Evolutionary conservation across 495 filamentous ascomycete genomes (phyloP).

Genomic region (Penicillium angulare): DNA sequence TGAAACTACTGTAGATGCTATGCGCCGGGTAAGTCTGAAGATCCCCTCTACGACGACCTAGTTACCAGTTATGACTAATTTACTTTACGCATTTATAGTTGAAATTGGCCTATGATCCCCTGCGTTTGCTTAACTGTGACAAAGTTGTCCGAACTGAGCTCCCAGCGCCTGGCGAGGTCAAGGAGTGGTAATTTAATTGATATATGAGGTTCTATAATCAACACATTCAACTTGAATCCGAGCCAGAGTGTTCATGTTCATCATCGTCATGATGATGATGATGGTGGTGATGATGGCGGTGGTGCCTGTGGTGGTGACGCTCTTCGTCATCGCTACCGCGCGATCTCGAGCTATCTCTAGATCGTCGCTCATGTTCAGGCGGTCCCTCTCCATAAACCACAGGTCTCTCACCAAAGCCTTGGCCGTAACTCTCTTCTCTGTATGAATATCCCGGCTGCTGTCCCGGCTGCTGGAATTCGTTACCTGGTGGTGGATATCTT

Average conservation of each 20-base stretch:
- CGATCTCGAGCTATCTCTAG: slow-evolving; percentile 13
- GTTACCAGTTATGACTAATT: neutral
- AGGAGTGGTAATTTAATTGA: slow-evolving; percentile 33
- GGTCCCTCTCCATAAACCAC: slow-evolving; percentile 10
- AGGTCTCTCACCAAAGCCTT: slow-evolving; percentile 6
- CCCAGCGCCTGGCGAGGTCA: slow-evolving; percentile 37
- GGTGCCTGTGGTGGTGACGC: slow-evolving; percentile 25
- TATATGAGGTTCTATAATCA: neutral
- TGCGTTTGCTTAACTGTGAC: slow-evolving; percentile 65
- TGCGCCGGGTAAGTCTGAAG: slow-evolving; percentile 54
- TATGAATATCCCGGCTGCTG: slow-evolving; percentile 12
- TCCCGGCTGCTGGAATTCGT: slow-evolving; percentile 18
- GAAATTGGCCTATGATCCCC: slow-evolving; percentile 64
- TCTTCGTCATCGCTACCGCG: slow-evolving; percentile 19
- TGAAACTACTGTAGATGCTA: slow-evolving; percentile 55
- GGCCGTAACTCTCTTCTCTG: slow-evolving; percentile 18
- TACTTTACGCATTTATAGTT: slow-evolving; percentile 41
- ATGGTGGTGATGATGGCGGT: slow-evolving; percentile 41
- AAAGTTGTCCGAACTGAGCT: slow-evolving; percentile 57
- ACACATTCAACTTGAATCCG: slow-evolving; percentile 17
- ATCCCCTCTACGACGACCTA: neutral
- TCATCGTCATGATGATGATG: slow-evolving; percentile 34
- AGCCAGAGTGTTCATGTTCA: slow-evolving; percentile 19
- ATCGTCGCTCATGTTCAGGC: slow-evolving; percentile 11
- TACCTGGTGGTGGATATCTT: slow-evolving; percentile 11